Evolutionary conservation across 2,329 filamentous ascomycete species (phyloP), one percentile per base, ranked within the genome.

Genomic region (Grosmannia clavigera): DNA sequence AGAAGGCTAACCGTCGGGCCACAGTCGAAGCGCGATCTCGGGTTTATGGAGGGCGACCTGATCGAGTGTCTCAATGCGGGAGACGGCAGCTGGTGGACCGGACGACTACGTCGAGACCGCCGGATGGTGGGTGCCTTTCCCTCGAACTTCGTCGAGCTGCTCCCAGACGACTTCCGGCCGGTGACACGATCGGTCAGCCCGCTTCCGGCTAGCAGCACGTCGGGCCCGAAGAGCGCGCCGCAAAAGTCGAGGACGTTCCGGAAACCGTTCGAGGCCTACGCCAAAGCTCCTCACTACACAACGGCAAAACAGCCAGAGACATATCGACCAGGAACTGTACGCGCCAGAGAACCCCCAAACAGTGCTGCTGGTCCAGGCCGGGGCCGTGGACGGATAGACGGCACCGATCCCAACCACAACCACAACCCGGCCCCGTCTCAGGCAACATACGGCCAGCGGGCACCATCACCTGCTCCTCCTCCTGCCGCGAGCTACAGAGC

Each of bases 31-130:
- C 85, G 88, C 72, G 94, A 99, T 71, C 81, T 99, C 61, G 94
- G 94, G 19, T 99, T 99, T 73, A 88, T 99, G 66, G 94, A 99
- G 73, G 94, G 94, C 64, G 94, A 99, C 74, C 75, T 99, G 66
- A 99, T 99, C 71, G 94, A 99, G 81, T 96, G 92, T 70, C 80
- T 99, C 58, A 99, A 99, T 72, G 94, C 94, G 25, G 94, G 94
- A 64, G 94, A 99, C 75, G 94, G 94, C 58, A 92, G 90, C 55
- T 99, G 94, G 94, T 99, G 94, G 94, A 96, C 92, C 75, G 94
- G 94, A 55, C 84, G 92, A 64, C 75, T 99, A 70, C 89, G 86
- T 70, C 84, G 94, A 67, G 94, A 99, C 74, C 87, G 88, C 72
- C 85, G 92, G 69, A 91, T 92, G 68, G 86, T 96, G 68, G 94